Conservation (phyloP, 768 basidiomycete species). For the Trametes villosa region DNA sequence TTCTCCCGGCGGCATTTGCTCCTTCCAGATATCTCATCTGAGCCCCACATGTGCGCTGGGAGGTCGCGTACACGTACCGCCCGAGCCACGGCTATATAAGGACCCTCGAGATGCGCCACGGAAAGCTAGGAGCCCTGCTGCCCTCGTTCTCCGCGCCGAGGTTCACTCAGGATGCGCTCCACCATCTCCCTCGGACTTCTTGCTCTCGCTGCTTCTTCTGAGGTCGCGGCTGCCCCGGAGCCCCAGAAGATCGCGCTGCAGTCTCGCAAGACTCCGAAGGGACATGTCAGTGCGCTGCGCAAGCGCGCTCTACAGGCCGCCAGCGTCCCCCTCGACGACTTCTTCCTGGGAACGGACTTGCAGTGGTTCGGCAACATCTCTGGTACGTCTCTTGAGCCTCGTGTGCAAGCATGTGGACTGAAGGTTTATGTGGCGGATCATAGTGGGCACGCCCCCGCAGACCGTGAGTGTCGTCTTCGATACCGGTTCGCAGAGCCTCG, state of each 20-base stretch:
- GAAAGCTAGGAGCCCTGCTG: neutral
- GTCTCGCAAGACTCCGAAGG: conserved; percentile 26
- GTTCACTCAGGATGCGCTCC: conserved; percentile 7
- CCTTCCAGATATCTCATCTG: neutral
- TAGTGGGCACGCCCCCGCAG: conserved; percentile 61
- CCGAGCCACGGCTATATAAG: neutral
- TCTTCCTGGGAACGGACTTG: conserved; percentile 61
- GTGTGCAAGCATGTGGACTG: neutral
- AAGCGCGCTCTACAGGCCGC: conserved; percentile 37
- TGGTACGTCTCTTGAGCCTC: conserved; percentile 32
- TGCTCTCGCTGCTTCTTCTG: conserved; percentile 13
- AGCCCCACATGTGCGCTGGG: neutral
- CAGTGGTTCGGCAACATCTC: conserved; percentile 63
- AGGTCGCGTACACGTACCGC: neutral
- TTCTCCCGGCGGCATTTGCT: neutral
- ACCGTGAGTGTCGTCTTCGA: conserved; percentile 55
- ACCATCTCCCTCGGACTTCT: conserved; percentile 9
- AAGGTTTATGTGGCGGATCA: neutral
- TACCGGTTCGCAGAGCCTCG: conserved; percentile 53
- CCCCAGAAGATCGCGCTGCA: conserved; percentile 27
- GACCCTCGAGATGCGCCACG: neutral
- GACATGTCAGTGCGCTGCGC: conserved; percentile 15
- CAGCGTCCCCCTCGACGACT: conserved; percentile 52
- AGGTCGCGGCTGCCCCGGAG: conserved; percentile 3
- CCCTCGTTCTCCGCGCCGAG: neutral